Evolutionary conservation across 352 stramenopile species (phyloP), one percentile per base, ranked within the genome.

Genomic region (Elongisporangium senticosum): DNA sequence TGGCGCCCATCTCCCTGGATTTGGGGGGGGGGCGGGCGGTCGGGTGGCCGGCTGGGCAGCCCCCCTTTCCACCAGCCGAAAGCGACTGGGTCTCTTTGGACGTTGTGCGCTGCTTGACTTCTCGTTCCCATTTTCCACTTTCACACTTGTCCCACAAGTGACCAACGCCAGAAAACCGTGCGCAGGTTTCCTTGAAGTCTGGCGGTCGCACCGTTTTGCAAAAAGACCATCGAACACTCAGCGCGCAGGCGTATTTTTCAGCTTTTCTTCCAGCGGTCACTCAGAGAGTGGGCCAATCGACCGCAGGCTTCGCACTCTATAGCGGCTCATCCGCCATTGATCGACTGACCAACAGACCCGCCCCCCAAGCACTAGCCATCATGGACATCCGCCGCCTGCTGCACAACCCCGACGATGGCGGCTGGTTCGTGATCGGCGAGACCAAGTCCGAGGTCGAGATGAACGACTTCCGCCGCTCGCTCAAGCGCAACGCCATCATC

Each of bases 401-500:
- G 17, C 79, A 87, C 73, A 86, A 89, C 70, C 79, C 79, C 17
- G 79, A 91, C 37, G 81, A 91, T 51, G 81, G 81, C 21, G 75
- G 78, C 49, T 91, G 81, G 81, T 83, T 86, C 58, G 82, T 89
- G 51, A 89, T 91, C 62, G 79, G 81, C 39, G 81, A 89, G 63
- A 89, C 81, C 54, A 79, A 77, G 58, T 80, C 69, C 61, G 81
- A 90, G 63, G 62, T 62, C 57, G 78, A 87, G 55, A 87, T 90
- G 78, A 75, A 74, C 64, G 78, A 90, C 13, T 89, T 90, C 60
- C 81, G 78, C 8, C 78, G 78, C 56, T 86, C 78, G 43, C 76
- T 90, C 62, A 89, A 89, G 69, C 81, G 81, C 65, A 90, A 90
- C 58, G 81, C 81, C 59, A 90, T 90, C 71, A 90, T 90, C 68